phyloP scores from a whole-genome alignment of 306 rosid genomes.

The Cicer chorassanicum region DNA sequence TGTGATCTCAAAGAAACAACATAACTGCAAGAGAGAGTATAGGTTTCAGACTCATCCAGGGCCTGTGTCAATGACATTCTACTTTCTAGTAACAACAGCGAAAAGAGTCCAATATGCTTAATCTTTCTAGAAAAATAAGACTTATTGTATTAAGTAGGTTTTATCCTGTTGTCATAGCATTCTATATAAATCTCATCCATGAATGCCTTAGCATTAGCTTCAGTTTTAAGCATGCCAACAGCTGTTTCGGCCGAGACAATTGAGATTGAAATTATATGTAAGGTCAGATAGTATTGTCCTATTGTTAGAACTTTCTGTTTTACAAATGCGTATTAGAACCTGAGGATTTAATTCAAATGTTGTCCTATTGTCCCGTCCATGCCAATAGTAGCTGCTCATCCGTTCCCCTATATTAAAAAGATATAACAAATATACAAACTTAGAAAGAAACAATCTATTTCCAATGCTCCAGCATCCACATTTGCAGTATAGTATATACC shows the following conservation, averaged over 20 bases:
- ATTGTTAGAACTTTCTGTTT: not conserved
- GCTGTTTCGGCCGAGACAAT: conserved; percentile 13
- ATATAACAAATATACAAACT: conserved; percentile 33
- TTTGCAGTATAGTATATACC: conserved; percentile 53
- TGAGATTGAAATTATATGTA: conserved; percentile 12
- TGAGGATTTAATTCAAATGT: conserved; percentile 70
- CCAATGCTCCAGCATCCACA: conserved; percentile 2
- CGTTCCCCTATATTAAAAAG: conserved; percentile 65
- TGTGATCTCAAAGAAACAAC: conserved; percentile 36
- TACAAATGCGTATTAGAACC: conserved; percentile 52
- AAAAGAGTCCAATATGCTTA: conserved; percentile 31
- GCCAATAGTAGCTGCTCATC: conserved; percentile 87
- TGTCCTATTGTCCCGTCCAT: conserved; percentile 80
- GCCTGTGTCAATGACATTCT: not conserved
- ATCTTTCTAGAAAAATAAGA: conserved; percentile 26
- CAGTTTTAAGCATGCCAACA: conserved; percentile 8
- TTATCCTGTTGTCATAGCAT: conserved; percentile 1
- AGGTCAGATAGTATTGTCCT: not conserved
- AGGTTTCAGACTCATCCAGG: conserved; percentile 23
- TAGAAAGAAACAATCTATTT: conserved; percentile 18
- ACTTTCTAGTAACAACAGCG: conserved; percentile 7
- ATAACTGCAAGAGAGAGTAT: conserved; percentile 28
- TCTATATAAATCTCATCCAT: conserved; percentile 15
- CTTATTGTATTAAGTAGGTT: conserved; percentile 31
- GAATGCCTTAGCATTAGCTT: not conserved